A percentile compares a stretch with the other conserved stretches of the same genome.
phyloP scores from a whole-genome alignment of 139 green algal species.

The Monoraphidium neglectum region DNA sequence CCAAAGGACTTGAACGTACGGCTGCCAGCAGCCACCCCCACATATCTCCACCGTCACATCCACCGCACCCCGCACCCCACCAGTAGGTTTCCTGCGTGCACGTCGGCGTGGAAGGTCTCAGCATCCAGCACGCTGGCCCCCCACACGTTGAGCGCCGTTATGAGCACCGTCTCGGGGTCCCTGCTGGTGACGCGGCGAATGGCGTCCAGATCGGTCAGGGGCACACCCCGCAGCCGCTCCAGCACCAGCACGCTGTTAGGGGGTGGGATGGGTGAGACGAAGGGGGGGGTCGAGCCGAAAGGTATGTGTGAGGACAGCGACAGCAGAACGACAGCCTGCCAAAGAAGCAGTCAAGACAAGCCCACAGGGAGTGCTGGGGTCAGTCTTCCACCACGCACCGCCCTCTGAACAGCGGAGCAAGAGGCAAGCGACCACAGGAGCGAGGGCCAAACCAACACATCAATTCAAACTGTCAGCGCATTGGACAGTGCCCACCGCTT shows the following conservation, averaged over 20 bases:
- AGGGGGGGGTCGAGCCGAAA: not conserved
- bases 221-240: slow-evolving; percentile 89
- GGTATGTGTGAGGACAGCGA: not conserved
- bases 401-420: no score
- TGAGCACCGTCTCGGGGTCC: slow-evolving; percentile 58
- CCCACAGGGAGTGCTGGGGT: no score
- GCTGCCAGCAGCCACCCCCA: no score
- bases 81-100: slow-evolving; percentile 78
- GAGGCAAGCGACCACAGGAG: no score
- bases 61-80: no score
- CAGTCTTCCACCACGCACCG: no score
- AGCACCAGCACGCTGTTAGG: slow-evolving; percentile 86
- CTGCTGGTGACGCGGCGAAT: slow-evolving; percentile 67
- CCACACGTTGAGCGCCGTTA: slow-evolving; percentile 97
- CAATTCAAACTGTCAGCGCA: no score
- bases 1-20: no score
- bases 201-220: slow-evolving; percentile 89
- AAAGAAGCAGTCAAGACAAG: no score
- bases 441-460: no score
- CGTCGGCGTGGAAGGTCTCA: slow-evolving; percentile 96
- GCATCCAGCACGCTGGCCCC: slow-evolving; percentile 82
- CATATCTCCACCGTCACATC: no score
- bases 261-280: not conserved
- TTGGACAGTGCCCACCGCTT: slow-evolving; percentile 45
- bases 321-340: no score